These are phyloP conservation scores for Hemileccinum rubropunctum DNA, from an alignment of 768 basidiomycete species.

Conservation along the genomic window DNA sequence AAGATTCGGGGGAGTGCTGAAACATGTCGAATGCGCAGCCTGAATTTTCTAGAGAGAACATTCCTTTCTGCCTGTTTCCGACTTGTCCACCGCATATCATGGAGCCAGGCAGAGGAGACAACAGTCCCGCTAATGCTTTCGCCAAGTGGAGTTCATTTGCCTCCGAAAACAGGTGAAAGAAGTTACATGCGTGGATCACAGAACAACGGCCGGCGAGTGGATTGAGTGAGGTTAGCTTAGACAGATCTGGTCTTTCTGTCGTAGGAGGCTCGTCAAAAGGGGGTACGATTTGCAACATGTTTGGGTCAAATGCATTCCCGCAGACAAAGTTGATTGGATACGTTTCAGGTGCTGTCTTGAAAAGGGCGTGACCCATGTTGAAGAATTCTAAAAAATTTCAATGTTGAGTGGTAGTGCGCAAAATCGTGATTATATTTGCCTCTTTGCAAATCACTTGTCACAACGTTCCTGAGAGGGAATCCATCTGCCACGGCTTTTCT, in stretches of 20 bases:
- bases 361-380: constrained; percentile 59
- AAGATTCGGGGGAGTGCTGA: constrained; percentile 34
- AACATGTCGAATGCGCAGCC: constrained; percentile 15
- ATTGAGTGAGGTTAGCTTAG: constrained; percentile 41
- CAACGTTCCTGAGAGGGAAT: constrained; percentile 37
- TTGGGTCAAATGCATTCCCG: constrained; percentile 53
- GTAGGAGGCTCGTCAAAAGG: constrained; percentile 28
- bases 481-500: constrained; percentile 43
- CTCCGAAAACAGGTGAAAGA: constrained; percentile 42
- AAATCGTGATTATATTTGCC: constrained; percentile 21
- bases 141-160: constrained; percentile 30
- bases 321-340: constrained; percentile 53
- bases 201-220: constrained; percentile 48
- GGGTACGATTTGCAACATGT: constrained; percentile 36
- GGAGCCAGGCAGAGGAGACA: constrained; percentile 31
- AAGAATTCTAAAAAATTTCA: constrained; percentile 44
- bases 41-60: not conserved
- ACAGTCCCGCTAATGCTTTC: constrained; percentile 24
- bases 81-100: constrained; percentile 31
- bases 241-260: constrained; percentile 26
- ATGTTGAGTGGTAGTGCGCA: not conserved
- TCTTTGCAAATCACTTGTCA: constrained; percentile 39
- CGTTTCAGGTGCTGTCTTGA: constrained; percentile 48
- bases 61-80: constrained; percentile 8
- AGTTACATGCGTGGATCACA: constrained; percentile 46